These are phyloP conservation scores for Arxiozyma telluris DNA, from an alignment of 1,139 yeast species.

Conservation along the genomic window DNA sequence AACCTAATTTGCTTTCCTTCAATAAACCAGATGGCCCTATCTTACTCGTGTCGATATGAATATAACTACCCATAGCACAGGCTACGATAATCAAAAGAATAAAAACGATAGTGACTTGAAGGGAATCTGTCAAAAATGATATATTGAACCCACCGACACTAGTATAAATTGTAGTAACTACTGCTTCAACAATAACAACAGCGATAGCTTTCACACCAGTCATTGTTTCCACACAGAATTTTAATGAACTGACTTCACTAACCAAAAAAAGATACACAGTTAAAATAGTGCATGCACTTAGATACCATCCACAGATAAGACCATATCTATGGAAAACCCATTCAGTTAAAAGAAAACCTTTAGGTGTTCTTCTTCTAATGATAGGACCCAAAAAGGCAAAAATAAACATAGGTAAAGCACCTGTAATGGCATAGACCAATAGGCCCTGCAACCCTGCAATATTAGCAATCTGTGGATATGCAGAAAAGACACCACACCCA, in stretches of 20 bases:
- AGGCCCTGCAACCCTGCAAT: slow-evolving; percentile 82
- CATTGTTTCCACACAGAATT: slow-evolving; percentile 64
- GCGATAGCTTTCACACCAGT: slow-evolving; percentile 77
- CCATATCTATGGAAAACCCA: slow-evolving; percentile 88
- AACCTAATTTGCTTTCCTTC: slow-evolving; percentile 62
- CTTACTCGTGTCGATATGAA: slow-evolving; percentile 54
- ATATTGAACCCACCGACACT: slow-evolving; percentile 84
- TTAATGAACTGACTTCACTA: slow-evolving; percentile 74
- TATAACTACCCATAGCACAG: slow-evolving; percentile 72
- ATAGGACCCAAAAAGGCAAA: slow-evolving; percentile 79
- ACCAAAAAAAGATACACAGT: slow-evolving; percentile 85
- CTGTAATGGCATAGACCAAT: slow-evolving; percentile 70
- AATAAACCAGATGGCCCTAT: slow-evolving; percentile 61
- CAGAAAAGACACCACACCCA: slow-evolving; percentile 85
- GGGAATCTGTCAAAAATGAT: slow-evolving; percentile 78
- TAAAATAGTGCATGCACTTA: slow-evolving; percentile 73
- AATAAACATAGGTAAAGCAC: slow-evolving; percentile 73
- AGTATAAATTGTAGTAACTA: slow-evolving; percentile 80
- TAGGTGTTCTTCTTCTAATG: slow-evolving; percentile 71
- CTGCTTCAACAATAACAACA: slow-evolving; percentile 78
- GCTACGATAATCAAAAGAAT: slow-evolving; percentile 60
- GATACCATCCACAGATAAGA: slow-evolving; percentile 55
- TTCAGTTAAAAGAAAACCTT: slow-evolving; percentile 88
- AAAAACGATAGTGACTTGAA: slow-evolving; percentile 73
- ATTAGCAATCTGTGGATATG: slow-evolving; percentile 82